Evolutionary conservation across 2,329 filamentous ascomycete genomes (phyloP), one percentile per base, ranked within the genome.

Genomic region (Phaeosphaeria sp.): DNA sequence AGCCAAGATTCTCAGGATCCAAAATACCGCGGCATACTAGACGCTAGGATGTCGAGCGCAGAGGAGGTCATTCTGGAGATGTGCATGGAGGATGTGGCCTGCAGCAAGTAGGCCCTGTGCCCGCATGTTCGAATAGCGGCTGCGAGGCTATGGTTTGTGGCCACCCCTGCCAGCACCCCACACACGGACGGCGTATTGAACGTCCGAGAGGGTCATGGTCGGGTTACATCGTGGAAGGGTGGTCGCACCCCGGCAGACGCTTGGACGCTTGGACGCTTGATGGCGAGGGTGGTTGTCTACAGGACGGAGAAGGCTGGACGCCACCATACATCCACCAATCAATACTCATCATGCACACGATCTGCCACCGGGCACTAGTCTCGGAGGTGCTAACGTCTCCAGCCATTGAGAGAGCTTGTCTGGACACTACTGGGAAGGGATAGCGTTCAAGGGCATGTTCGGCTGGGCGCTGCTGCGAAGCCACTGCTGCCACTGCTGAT

Each of bases 221-320:
- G 68, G 67, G 73, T 77, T 76, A 77, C 74, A 76, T 76, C 73
- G 72, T 65, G 65, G 58, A 64, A 65, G 52, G 55, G 55, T 56
- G 53, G 60, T 58, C 50, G 65, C 59, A 67, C 65, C 65, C 68
- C 55, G 62, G 68, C 52, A 58, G 56, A 61, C 58, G 62, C 68
- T 65, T 62, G 66, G 60, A 61, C 53, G 60, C 55, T 59, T 62
- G 66, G 60, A 61, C 53, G 60, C 55, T 59, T 63, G 64, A 67
- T 68, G 68, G 67, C 65, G 66, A 67, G 63, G 63, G 67, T 58
- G 60, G 65, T 59, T 53, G 58, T 59, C 60, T 74, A 72, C 71
- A 73, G 69, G 67, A 73, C 71, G 69, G 72, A 72, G 69, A 68
- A 60, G 69, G 67, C 68, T 71, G 65, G 65, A 71, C 70, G 69